These are phyloP conservation scores for Russula abietina DNA, from an alignment of 768 basidiomycete genomes.

Conservation along the genomic window DNA sequence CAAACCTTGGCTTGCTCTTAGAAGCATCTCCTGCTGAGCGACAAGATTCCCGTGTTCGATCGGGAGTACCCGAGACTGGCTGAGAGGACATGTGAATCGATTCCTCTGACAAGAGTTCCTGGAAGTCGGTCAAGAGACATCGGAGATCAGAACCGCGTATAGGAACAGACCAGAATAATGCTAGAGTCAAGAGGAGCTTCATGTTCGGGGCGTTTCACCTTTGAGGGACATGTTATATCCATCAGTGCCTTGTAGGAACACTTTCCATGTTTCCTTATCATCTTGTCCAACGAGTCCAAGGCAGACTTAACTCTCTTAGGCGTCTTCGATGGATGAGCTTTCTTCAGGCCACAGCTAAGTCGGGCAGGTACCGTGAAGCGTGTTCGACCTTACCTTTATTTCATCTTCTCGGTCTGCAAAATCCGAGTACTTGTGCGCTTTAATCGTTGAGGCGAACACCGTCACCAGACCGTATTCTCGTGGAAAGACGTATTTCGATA, in stretches of 20 bases:
- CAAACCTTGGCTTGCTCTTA: constrained; percentile 65
- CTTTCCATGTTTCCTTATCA: constrained; percentile 62
- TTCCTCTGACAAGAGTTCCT: constrained; percentile 76
- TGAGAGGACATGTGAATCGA: constrained; percentile 55
- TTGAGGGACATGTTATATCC: constrained; percentile 67
- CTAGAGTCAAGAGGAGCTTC: constrained; percentile 49
- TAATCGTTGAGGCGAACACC: constrained; percentile 41
- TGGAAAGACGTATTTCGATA: constrained; percentile 83
- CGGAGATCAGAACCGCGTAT: neutral
- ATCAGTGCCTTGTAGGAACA: constrained; percentile 65
- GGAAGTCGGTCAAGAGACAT: neutral
- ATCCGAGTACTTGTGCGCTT: constrained; percentile 39
- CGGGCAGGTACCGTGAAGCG: neutral
- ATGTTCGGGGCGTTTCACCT: constrained; percentile 42
- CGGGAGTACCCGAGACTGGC: constrained; percentile 31
- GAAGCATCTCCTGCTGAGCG: constrained; percentile 38
- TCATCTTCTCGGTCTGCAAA: constrained; percentile 60
- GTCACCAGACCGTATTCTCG: constrained; percentile 64
- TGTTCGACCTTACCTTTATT: constrained; percentile 47
- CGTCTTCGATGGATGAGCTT: constrained; percentile 51
- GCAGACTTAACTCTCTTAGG: constrained; percentile 62
- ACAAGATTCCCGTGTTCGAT: constrained; percentile 48
- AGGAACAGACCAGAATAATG: constrained; percentile 50
- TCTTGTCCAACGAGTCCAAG: constrained; percentile 48
- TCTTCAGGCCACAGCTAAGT: constrained; percentile 29